A percentile compares a stretch with the other conserved stretches of the same genome.
Conservation (phyloP, 2,329 filamentous ascomycete genomes). For the Venturia pyrina region DNA sequence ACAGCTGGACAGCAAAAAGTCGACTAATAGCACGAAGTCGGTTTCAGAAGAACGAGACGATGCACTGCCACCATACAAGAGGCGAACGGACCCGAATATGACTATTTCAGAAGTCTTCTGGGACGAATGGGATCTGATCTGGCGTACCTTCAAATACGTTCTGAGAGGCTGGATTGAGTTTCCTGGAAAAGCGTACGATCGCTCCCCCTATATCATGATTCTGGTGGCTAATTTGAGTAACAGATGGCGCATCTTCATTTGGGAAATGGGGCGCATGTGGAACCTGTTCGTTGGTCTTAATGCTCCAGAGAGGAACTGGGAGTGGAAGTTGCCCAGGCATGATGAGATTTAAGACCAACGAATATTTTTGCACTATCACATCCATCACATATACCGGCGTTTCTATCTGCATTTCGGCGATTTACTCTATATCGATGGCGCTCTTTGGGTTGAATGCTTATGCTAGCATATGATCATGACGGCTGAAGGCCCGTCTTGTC, state of each 20-base stretch:
- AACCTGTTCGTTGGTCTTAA: conserved; percentile 9
- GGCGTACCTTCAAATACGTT: conserved; percentile 54
- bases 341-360: not conserved
- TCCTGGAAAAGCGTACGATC: conserved; percentile 61
- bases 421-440: not conserved
- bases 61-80: conserved; percentile 32
- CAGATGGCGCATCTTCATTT: conserved; percentile 7
- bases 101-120: conserved; percentile 48
- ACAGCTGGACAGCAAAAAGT: conserved; percentile 16
- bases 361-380: not conserved
- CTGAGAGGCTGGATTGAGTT: conserved; percentile 59
- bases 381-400: not conserved
- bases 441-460: not conserved
- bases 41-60: conserved; percentile 22
- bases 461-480: no score
- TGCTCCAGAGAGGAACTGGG: conserved; percentile 6
- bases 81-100: conserved; percentile 30
- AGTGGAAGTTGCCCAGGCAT: conserved; percentile 5
- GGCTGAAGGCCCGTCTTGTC: no score
- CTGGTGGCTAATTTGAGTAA: not conserved
- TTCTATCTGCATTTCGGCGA: not conserved
- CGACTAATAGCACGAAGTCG: conserved; percentile 17
- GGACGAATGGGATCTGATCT: conserved; percentile 55
- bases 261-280: conserved; percentile 11
- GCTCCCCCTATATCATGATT: not conserved